Evolutionary conservation across 176 grass and related monocot species (phyloP), one percentile per base, ranked within the genome.

Genomic region (Ensete ventricosum): DNA sequence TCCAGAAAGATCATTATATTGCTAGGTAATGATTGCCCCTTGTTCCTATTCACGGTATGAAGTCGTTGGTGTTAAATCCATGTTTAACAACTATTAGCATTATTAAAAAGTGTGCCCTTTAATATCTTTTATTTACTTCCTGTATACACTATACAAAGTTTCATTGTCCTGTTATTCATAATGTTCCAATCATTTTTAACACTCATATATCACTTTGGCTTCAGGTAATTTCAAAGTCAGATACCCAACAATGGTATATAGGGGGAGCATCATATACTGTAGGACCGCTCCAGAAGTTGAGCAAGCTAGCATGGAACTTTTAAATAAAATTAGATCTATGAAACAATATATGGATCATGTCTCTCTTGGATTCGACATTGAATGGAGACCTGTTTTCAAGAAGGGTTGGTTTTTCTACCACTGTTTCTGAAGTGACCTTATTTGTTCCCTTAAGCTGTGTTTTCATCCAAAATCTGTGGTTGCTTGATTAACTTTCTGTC

Each of bases 311-410:
- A 60, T 8, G 2, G 81, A 94, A 60, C 80, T 99, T 60, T 48
- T 87, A 53, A 12, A 59, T 26, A 88, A 84, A 81, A 79, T 91
- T 22, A 76, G 83, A 57, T 73, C 70, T 23, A 84, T 76, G 75
- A 89, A 94, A 69, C 53, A 69, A 26, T 14, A 20, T 50, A n/a
- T 69, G 49, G 71, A 77, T 50, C 81, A 26, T 24, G 86, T 94
- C 64, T 77, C 86, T 78, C 78, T 99, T 74, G 95, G 90, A 16
- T 99, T 99, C 52, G 88, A 99, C 81, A 89, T 99, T 1, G 95
- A 94, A 64, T 94, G 90, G 88, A 89, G 49, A 52, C 90, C 90
- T 76, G 80, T 90, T 53, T 84, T 89, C 20, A 80, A 82, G 70
- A 80, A 86, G 89, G 90, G 95, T 97, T 83, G 6, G 80, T 90